These are phyloP conservation scores for Biancaea sappan DNA, from an alignment of 306 rosid genomes.

Conservation along the genomic window DNA sequence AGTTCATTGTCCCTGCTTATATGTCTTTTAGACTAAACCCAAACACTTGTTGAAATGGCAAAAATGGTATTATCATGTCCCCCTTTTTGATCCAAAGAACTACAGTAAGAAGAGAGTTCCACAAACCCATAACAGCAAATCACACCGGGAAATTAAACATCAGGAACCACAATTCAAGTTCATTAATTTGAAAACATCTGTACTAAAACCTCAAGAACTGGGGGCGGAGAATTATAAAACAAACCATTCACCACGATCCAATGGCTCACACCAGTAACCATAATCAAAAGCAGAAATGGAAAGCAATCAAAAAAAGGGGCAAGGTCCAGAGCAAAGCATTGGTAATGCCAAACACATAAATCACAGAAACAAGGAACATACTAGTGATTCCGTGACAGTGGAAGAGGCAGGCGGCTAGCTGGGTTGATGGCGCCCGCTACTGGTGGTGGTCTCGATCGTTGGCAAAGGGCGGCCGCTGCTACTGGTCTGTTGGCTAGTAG, in stretches of 20 bases:
- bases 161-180: neutral
- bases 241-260: neutral
- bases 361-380: neutral
- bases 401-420: neutral
- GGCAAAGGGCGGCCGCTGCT: neutral
- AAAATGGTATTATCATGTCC: slow-evolving; percentile 29
- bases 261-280: no score
- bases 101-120: slow-evolving; percentile 33
- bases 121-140: slow-evolving; percentile 7
- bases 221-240: neutral
- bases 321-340: neutral
- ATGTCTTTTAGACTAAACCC: slow-evolving; percentile 9
- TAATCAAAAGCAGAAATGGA: neutral
- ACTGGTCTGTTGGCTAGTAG: no score
- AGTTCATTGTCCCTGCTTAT: neutral
- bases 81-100: slow-evolving; percentile 39
- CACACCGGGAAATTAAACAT: neutral
- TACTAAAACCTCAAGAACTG: neutral
- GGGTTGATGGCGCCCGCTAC: no score
- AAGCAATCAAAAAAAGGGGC: neutral
- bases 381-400: neutral
- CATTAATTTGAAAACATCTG: neutral
- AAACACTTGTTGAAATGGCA: slow-evolving; percentile 22
- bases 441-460: no score
- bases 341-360: neutral